Base-by-base conservation (phyloP, 306 rosid genomes). In the Fagus crenata region DNA sequence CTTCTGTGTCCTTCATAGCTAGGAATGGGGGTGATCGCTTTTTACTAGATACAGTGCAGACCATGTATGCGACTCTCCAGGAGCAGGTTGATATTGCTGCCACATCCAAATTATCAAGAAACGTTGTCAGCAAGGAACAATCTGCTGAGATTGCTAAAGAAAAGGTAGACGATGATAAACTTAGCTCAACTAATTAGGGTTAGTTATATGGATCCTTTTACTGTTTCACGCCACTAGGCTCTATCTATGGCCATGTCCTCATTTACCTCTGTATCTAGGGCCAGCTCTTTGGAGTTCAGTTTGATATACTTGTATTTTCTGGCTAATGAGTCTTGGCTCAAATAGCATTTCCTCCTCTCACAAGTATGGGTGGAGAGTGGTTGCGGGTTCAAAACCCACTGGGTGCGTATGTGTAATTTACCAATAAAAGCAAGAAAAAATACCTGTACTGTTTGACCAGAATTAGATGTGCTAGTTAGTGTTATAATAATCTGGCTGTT, bases 1-100 rank as follows among this genome's bases (percentile, higher is more conserved):
- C 91, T 72, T 91, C 99, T 11, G 93, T 96, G 36, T 96, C 99
- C 78, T 85, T 96, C 74, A 83, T 96, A 82, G 99, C 99, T 77
- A 89, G 96, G 76, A 93, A 96, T 73, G 98, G 99, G 75, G 93
- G 90, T 67, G 99, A 96, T 83, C 92, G 97, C 79, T 93, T 96
- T 87, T 84, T 96, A 83, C 87, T 96, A 68, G 98, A 96, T 85
- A 84, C 90, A 15, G 76, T 91, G 73, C 86, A 90, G 63, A 76
- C 84, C 77, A 84, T 96, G 89, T 90, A 91, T 61, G 13, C 79
- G 58, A 68, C 90, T 81, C 83, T 96, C 43, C 92, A 87, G 83
- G 99, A 96, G 83, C 94, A 89, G 78, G 89, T 86, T 81, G 98
- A 93, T 80, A 71, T 84, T 82, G 92, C 90, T 71, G 71, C 90